phyloP scores from a whole-genome alignment of 768 basidiomycete genomes.

The Rhizopogon rudus region DNA sequence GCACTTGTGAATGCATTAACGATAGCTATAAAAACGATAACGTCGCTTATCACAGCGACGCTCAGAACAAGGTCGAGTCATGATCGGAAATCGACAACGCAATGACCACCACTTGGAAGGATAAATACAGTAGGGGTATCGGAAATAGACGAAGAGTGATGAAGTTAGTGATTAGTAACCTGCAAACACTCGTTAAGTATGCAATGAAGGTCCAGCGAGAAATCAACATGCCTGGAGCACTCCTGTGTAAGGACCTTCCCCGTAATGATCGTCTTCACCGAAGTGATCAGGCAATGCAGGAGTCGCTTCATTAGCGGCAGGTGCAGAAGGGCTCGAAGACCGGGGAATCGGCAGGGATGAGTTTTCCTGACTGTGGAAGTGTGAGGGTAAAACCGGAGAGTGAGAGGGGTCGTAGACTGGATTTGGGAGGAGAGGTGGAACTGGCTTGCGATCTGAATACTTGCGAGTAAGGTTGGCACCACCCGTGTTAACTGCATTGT shows the following conservation, averaged over 20 bases:
- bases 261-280: background rate
- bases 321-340: background rate
- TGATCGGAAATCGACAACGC: background rate
- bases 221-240: constrained; percentile 7
- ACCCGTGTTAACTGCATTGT: constrained; percentile 2
- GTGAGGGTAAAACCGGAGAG: constrained; percentile 17
- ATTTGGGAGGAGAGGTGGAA: constrained; percentile 21
- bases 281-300: constrained; percentile 2
- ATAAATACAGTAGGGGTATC: background rate
- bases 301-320: background rate
- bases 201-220: background rate
- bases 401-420: constrained; percentile 19
- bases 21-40: background rate
- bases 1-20: constrained; percentile 7
- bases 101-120: background rate
- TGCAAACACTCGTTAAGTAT: background rate
- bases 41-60: constrained; percentile 6
- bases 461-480: constrained; percentile 30
- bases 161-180: background rate
- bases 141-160: background rate
- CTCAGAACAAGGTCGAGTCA: constrained; percentile 10
- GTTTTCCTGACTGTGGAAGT: constrained; percentile 9
- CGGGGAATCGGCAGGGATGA: background rate
- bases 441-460: constrained; percentile 29
- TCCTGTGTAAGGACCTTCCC: constrained; percentile 1